Conservation (phyloP, 1,284 basidiomycete genomes). For the Ganoderma lucidum region DNA sequence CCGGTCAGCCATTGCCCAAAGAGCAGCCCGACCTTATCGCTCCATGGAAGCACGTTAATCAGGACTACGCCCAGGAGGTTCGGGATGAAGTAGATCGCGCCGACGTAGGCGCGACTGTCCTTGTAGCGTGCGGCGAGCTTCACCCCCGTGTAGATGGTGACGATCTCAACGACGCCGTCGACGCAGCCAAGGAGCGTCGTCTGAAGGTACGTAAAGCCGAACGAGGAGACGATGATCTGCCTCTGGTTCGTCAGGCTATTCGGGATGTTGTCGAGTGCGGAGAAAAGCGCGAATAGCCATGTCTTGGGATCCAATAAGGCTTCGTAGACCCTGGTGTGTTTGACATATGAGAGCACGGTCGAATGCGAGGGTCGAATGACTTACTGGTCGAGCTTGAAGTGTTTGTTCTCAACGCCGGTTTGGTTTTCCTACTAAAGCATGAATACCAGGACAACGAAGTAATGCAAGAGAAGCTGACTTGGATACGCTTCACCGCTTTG, state of each 20-base stretch:
- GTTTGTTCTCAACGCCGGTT: slow-evolving; percentile 50
- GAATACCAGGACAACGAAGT: not conserved
- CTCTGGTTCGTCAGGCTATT: slow-evolving; percentile 79
- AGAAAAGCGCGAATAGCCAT: slow-evolving; percentile 73
- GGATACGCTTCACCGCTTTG: slow-evolving; percentile 72
- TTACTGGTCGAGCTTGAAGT: slow-evolving; percentile 51
- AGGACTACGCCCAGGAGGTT: slow-evolving; percentile 67
- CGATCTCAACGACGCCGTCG: slow-evolving; percentile 71
- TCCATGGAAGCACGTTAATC: slow-evolving; percentile 70
- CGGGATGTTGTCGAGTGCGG: slow-evolving; percentile 68
- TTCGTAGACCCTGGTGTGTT: slow-evolving; percentile 63
- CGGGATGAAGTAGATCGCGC: slow-evolving; percentile 68
- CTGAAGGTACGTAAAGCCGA: slow-evolving; percentile 71
- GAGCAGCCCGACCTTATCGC: slow-evolving; percentile 67
- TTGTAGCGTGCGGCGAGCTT: slow-evolving; percentile 61
- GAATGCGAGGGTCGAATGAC: slow-evolving; percentile 32
- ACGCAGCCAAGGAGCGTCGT: slow-evolving; percentile 78
- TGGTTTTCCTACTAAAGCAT: slow-evolving; percentile 41
- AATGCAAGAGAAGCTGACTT: slow-evolving; percentile 44
- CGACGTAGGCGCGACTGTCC: slow-evolving; percentile 70
- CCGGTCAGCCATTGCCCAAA: slow-evolving; percentile 70
- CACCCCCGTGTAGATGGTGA: slow-evolving; percentile 69
- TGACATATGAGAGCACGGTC: not conserved
- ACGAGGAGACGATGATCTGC: slow-evolving; percentile 71
- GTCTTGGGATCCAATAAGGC: slow-evolving; percentile 74